Conservation (phyloP, 1,284 basidiomycete genomes). For the Ceratobasidium sp. region DNA sequence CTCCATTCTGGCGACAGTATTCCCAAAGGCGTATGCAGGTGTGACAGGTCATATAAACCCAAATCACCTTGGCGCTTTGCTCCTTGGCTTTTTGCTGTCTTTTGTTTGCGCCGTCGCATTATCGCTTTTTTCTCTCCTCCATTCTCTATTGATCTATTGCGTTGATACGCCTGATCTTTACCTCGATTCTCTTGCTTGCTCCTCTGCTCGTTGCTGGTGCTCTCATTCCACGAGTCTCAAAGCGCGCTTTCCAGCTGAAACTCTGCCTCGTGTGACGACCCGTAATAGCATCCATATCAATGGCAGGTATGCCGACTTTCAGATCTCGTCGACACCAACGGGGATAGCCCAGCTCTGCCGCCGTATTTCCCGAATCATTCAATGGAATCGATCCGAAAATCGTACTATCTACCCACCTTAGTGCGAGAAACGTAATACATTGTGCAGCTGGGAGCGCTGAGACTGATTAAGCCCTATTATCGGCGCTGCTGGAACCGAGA, state of each 20-base stretch:
- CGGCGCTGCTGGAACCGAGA: neutral
- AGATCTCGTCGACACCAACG: neutral
- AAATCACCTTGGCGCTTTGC: constrained; percentile 4
- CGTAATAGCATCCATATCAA: neutral
- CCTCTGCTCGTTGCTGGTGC: neutral
- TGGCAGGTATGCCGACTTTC: constrained; percentile 9
- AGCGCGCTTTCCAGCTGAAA: constrained; percentile 14
- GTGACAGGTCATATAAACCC: neutral
- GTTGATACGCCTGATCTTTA: neutral
- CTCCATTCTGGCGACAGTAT: neutral
- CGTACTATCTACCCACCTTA: neutral
- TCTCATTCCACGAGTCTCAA: neutral
- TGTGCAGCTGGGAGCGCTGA: constrained; percentile 8
- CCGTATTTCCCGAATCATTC: neutral
- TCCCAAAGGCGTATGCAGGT: neutral
- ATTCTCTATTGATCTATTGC: neutral
- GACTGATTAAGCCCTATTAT: neutral
- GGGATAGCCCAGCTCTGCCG: constrained; percentile 3
- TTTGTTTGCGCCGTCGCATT: constrained; percentile 11
- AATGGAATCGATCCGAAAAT: neutral
- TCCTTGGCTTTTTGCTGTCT: constrained; percentile 7
- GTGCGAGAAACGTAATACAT: neutral
- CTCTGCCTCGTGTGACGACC: too few species aligned
- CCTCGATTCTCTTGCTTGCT: neutral
- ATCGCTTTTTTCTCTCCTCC: neutral